Evolutionary conservation across 306 rosid genomes (phyloP), one percentile per base, ranked within the genome.

Genomic region (Medicago lupulina): DNA sequence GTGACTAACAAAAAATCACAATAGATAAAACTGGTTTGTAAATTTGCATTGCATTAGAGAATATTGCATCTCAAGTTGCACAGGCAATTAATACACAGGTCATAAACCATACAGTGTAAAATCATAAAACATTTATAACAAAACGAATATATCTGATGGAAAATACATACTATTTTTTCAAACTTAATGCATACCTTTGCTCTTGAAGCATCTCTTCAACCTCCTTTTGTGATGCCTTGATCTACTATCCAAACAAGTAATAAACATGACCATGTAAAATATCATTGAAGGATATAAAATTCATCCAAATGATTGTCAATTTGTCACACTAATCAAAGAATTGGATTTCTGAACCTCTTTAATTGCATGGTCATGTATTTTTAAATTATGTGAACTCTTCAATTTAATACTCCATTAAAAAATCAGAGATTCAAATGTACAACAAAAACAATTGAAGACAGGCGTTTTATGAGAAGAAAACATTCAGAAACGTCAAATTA

Each of bases 151-250:
- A 65, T 75, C 75, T 76, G 66, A 69, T 41, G 67, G 21, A 67
- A 82, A 75, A 71, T 15, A 77, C 46, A 53, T 25, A 28, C 28
- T 25, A 64, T 41, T 76, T 78, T 60, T 10, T n/a, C 73, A 66
- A 60, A 67, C 47, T 68, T 72, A 86, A 85, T 71, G 69, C 40
- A 75, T 47, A 94, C 98, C 98, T 91, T 70, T 88, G 90, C 70
- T 91, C 97, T 84, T 82, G 87, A 81, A 94, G 90, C 95, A 88
- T 94, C 83, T 25, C 83, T 83, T 87, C 97, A 58, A 87, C 91
- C 87, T 94, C 98, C 89, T 89, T 90, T 73, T 90, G 86, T 36
- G 94, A 88, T 81, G 86, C 87, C 77, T 94, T 90, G 79, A 94
- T 90, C 98, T 94, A 70, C 58, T 49, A 78, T n/a, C 81, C 71